A percentile compares a stretch with the other conserved stretches of the same genome.
Conservation (phyloP, 352 stramenopile genomes). For the Globisporangium apiculatum region DNA sequence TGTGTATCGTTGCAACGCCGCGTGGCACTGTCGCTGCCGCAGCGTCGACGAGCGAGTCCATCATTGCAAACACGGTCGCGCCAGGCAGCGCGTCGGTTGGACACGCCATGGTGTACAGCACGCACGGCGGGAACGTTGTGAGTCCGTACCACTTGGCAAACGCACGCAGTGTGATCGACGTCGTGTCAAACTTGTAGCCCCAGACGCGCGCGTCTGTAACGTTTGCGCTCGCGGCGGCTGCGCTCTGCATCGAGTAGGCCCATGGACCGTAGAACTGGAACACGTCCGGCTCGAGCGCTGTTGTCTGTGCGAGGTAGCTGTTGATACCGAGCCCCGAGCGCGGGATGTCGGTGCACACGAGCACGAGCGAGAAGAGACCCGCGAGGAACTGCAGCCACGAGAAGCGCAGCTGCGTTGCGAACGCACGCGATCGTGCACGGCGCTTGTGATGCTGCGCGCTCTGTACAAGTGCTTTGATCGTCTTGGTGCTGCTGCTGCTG, state of each 20-base stretch:
- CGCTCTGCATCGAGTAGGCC: constrained; percentile 1
- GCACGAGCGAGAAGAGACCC: constrained; percentile 15
- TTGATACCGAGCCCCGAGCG: constrained; percentile 22
- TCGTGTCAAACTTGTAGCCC: constrained; percentile 38
- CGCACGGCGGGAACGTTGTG: constrained; percentile 18
- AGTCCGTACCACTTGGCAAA: constrained; percentile 17
- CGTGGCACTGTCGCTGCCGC: too few species aligned
- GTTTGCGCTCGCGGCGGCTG: not conserved
- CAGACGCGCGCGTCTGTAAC: constrained; percentile 13
- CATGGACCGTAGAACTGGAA: constrained; percentile 14
- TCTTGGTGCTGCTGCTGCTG: too few species aligned
- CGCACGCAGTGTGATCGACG: constrained; percentile 20
- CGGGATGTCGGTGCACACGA: constrained; percentile 26
- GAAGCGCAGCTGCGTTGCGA: too few species aligned
- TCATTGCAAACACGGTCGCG: constrained; percentile 21
- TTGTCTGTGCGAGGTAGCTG: too few species aligned
- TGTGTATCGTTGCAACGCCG: too few species aligned
- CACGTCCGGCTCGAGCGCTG: constrained; percentile 21
- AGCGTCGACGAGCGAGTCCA: constrained; percentile 21
- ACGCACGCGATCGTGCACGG: too few species aligned
- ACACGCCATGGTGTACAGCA: constrained; percentile 21
- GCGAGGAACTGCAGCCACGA: too few species aligned
- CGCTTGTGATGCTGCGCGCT: too few species aligned
- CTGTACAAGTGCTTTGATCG: too few species aligned
- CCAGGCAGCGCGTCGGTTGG: constrained; percentile 9